These are phyloP conservation scores for Lactarius sanguifluus DNA, from an alignment of 768 basidiomycete genomes.

Conservation along the genomic window DNA sequence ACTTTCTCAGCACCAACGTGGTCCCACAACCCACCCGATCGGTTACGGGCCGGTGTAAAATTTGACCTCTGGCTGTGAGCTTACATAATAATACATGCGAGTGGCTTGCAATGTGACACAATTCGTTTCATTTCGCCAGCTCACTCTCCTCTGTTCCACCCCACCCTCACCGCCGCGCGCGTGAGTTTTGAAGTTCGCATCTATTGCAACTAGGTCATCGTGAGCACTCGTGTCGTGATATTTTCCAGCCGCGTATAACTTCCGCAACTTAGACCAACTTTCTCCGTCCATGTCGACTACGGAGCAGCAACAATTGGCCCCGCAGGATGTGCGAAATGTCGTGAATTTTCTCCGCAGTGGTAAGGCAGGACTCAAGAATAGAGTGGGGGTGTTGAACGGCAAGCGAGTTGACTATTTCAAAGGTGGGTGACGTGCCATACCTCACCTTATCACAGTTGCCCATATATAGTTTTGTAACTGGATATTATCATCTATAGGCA, in stretches of 20 bases:
- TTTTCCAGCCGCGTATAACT: neutral
- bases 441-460: constrained; percentile 9
- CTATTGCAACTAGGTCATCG: neutral
- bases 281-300: constrained; percentile 38
- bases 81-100: constrained; percentile 7
- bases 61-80: neutral
- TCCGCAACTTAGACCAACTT: constrained; percentile 2
- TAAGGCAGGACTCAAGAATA: constrained; percentile 82
- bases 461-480: constrained; percentile 16
- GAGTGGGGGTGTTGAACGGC: constrained; percentile 88
- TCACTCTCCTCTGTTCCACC: constrained; percentile 4
- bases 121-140: constrained; percentile 16
- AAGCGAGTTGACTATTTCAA: constrained; percentile 98
- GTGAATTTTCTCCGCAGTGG: constrained; percentile 86
- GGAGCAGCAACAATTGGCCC: constrained; percentile 79
- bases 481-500: constrained; percentile 53
- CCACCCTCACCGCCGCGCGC: constrained; percentile 20
- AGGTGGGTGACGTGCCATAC: constrained; percentile 52
- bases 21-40: too few species aligned
- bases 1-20: too few species aligned
- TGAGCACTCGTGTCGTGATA: constrained; percentile 10
- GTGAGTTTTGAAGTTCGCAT: neutral
- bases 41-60: neutral
- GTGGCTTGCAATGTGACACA: constrained; percentile 2
- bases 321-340: constrained; percentile 76